Conservation (phyloP, 768 basidiomycete species). For the Cystofilobasidium ferigula region DNA sequence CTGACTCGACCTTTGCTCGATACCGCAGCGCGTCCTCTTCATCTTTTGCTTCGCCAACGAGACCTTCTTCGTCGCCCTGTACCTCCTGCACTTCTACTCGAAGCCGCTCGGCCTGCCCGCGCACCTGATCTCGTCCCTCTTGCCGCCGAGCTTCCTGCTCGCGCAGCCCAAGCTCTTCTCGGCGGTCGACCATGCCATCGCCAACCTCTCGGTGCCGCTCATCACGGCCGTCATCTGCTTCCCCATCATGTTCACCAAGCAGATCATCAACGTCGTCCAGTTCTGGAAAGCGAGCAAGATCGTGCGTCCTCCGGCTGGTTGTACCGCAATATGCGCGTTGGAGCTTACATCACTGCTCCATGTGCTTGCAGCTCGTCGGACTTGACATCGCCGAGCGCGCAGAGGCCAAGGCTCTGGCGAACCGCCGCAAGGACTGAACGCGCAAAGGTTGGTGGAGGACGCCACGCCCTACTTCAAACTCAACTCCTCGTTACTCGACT, state of each 20-base stretch:
- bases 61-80: constrained; percentile 85
- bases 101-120: constrained; percentile 48
- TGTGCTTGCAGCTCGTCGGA: constrained; percentile 14
- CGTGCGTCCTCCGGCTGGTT: constrained; percentile 29
- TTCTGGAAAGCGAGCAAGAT: constrained; percentile 83
- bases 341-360: background rate
- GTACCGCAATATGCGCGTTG: background rate
- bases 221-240: constrained; percentile 52
- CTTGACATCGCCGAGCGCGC: constrained; percentile 21
- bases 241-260: constrained; percentile 68
- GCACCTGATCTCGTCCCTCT: constrained; percentile 31
- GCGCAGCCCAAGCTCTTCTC: constrained; percentile 1
- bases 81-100: constrained; percentile 75
- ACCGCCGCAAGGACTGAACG: too few species aligned
- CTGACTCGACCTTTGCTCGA: background rate
- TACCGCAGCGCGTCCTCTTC: constrained; percentile 65
- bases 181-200: background rate
- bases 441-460: too few species aligned
- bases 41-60: constrained; percentile 91
- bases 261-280: constrained; percentile 88
- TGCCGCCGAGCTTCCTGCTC: constrained; percentile 28
- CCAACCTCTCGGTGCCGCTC: constrained; percentile 44
- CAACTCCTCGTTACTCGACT: too few species aligned
- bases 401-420: background rate
- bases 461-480: too few species aligned